Evolutionary conservation across 2,329 filamentous ascomycete genomes (phyloP), one percentile per base, ranked within the genome.

Genomic region (Macroventuria anomochaeta): DNA sequence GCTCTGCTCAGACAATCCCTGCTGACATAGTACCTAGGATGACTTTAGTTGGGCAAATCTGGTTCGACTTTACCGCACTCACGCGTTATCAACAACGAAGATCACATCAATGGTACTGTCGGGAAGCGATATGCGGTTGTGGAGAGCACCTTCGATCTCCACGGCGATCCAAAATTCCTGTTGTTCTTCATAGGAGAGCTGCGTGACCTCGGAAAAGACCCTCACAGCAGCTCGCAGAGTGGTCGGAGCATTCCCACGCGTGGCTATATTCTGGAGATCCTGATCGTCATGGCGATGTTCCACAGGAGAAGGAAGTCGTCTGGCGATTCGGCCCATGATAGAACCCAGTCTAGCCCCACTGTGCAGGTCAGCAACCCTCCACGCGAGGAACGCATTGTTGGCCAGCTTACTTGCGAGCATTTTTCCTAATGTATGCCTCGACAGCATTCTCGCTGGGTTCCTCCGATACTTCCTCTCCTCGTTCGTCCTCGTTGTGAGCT

Each of bases 1-100:
- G 68, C 65, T 39, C 44, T 62, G 15, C 55, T 44, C 11, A 71
- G 59, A 32, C 65, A 68, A 2, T 65, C 61, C 11, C 56, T 56
- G 17, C 64, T 68, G 15, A 70, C 68, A 32, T 70, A 70, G 49
- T 70, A 71, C 1, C 69, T 72, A 23, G 18, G 36, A 2, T 13
- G 6, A 28, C 26, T 17, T 36, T 11, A 34, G 62, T 29, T 61
- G 52, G 33, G 21, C n/a, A 31, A 7, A 1, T 20, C 15, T 20
- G 13, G 31, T 37, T 13, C 5, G 20, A 5, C 12, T 29, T 17
- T 20, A 7, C 7, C 5, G 13, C 29, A 49, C 53, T 57, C 59
- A 75, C 72, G 71, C 69, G 43, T 75, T 76, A 53, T 77, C 74
- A 28, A 77, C 57, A 17, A 77, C 53, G 18, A 76, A 63, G 5